Base-by-base conservation (phyloP, 2,329 filamentous ascomycete species). In the Neodidymelliopsis sp. region DNA sequence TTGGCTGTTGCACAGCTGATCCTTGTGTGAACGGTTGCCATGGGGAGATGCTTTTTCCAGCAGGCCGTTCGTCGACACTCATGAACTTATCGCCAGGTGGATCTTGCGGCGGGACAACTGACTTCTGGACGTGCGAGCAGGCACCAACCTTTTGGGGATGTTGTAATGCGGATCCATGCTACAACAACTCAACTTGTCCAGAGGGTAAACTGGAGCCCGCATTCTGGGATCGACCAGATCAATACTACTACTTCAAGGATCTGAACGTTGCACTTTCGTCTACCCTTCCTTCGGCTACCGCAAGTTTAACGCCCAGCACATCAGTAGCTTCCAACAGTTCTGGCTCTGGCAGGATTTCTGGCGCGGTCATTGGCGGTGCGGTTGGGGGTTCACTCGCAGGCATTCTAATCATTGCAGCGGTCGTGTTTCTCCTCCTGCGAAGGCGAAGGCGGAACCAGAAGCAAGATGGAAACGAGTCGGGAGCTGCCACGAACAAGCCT, bases 1-100 rank as follows among this genome's bases (percentile, higher is more conserved):
- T 75, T 1, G 72, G 72, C 0, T 75, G 72, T 53, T 75, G 73
- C 49, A 55, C 46, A n/a, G 45, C 50, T 6, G 59, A 73, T 28
- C 65, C 71, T 4, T 75, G 72, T 45, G 45, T 51, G 4, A 63
- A 65, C n/a, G 65, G 65, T 9, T 74, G 72, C 28, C 61, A 68
- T 3, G 49, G 58, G 15, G 58, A 54, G 18, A 56, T 59, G 29
- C 49, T 74, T 12, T 54, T 60, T 9, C 27, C 62, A n/a, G 62
- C 66, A 6, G 67, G 60, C 35, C 72, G 72, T 33, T 62, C 67
- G 11, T 44, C 59, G 3, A 51, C 57, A 13, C 35, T 59, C 23
- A 67, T 67, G 43, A 57, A 60, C n/a, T 50, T 55, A 4, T 68
- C 71, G 16, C 57, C 61, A 0, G 52, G 60, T 11, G 66, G 67